Evolutionary conservation across 345 rosid species (phyloP).

Genomic region (Acer campestre): DNA sequence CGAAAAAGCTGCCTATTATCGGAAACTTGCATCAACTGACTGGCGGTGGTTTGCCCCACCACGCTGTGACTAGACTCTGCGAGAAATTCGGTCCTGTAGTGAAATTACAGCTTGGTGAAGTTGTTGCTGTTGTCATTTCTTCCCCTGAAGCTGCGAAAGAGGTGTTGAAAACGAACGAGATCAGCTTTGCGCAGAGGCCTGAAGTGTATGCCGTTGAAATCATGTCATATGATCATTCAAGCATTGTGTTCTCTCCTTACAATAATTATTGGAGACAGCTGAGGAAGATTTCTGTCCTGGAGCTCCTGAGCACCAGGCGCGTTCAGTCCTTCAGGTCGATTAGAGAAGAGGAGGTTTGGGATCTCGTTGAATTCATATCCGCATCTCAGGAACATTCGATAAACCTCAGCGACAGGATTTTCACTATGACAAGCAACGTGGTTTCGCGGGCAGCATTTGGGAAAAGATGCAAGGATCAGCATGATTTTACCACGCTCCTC

Average conservation of each 20-base stretch:
- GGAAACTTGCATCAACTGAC: conserved; percentile 28
- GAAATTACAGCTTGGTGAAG: conserved; percentile 23
- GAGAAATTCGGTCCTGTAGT: conserved; percentile 14
- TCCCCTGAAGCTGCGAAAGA: conserved; percentile 16
- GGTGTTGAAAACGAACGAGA: conserved; percentile 6
- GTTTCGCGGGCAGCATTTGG: conserved; percentile 9
- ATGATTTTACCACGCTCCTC: conserved; percentile 6
- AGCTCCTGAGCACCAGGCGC: neutral
- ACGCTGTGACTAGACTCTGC: conserved; percentile 2
- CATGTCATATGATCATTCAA: conserved; percentile 2
- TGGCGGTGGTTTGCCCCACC: conserved; percentile 20
- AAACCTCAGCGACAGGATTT: conserved; percentile 22
- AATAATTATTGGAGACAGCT: conserved; percentile 11
- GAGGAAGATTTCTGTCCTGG: neutral
- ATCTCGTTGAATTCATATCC: conserved; percentile 19
- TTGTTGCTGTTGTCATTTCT: conserved; percentile 4
- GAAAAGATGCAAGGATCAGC: conserved; percentile 15
- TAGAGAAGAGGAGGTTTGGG: conserved; percentile 15
- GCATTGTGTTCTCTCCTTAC: conserved; percentile 18
- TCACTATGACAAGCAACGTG: neutral
- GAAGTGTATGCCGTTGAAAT: conserved; percentile 3
- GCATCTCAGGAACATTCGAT: neutral
- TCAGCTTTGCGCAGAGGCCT: conserved; percentile 13
- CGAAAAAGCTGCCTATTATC: conserved; percentile 22
- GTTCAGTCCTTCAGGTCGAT: conserved; percentile 14